Conservation (phyloP, 2,329 filamentous ascomycete genomes). For the Calonectria ilicicola region DNA sequence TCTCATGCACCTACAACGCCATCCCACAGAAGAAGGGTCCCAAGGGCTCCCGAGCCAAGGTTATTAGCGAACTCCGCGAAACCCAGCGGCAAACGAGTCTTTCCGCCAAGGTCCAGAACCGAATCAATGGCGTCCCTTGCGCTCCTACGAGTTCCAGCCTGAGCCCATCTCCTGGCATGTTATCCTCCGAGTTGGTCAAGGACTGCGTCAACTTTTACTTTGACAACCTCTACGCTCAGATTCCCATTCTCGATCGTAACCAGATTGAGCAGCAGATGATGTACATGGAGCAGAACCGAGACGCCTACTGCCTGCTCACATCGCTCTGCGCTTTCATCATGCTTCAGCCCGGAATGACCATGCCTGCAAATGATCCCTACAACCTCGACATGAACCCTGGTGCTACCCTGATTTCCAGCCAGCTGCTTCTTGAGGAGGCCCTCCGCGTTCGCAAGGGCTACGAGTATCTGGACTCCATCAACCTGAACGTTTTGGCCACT, state of each 20-base stretch:
- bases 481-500: slow-evolving; percentile 72
- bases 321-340: slow-evolving; percentile 76
- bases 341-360: slow-evolving; percentile 75
- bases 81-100: slow-evolving; percentile 75
- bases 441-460: slow-evolving; percentile 73
- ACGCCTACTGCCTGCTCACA: slow-evolving; percentile 73
- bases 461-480: slow-evolving; percentile 69
- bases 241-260: slow-evolving; percentile 71
- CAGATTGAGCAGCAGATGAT: slow-evolving; percentile 69
- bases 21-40: slow-evolving; percentile 83
- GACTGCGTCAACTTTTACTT: slow-evolving; percentile 78
- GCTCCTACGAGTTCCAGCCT: slow-evolving; percentile 61
- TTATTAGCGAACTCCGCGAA: slow-evolving; percentile 79
- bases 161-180: slow-evolving; percentile 68
- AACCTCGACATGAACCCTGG: slow-evolving; percentile 68
- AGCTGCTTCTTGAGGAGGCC: slow-evolving; percentile 75
- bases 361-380: slow-evolving; percentile 68
- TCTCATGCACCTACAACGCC: slow-evolving; percentile 80
- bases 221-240: slow-evolving; percentile 72
- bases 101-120: slow-evolving; percentile 70
- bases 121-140: slow-evolving; percentile 66
- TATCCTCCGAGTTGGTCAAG: slow-evolving; percentile 73
- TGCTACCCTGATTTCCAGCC: slow-evolving; percentile 72
- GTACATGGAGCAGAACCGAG: slow-evolving; percentile 71
- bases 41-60: slow-evolving; percentile 79